These are phyloP conservation scores for Neoscytalidium dimidiatum DNA, from an alignment of 2,329 filamentous ascomycete species.

Conservation along the genomic window DNA sequence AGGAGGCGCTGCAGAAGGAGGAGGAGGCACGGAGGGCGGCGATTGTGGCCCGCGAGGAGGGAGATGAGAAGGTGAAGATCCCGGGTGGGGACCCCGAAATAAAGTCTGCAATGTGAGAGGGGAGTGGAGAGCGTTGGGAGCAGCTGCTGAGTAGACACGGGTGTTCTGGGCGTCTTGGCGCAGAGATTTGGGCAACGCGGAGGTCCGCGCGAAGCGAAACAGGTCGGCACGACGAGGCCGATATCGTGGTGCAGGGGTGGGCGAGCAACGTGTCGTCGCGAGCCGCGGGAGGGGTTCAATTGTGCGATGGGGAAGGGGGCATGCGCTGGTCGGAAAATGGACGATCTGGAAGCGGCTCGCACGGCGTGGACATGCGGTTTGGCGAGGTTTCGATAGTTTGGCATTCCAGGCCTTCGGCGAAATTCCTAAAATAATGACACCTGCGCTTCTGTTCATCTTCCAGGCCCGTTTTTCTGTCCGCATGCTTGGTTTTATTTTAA, in stretches of 20 bases:
- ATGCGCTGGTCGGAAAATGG: not conserved
- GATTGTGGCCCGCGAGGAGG: constrained; percentile 11
- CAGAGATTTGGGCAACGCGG: not conserved
- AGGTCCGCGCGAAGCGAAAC: not conserved
- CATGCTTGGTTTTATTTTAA: constrained; percentile 19
- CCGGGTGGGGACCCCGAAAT: constrained; percentile 13
- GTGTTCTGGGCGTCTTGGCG: constrained; percentile 13
- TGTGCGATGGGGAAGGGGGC: not conserved
- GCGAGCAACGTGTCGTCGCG: constrained; percentile 7
- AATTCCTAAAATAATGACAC: constrained; percentile 18
- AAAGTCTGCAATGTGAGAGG: not conserved
- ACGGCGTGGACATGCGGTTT: not conserved
- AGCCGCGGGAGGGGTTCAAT: not conserved
- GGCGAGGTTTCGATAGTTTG: constrained; percentile 13
- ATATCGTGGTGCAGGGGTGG: constrained; percentile 15
- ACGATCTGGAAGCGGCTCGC: constrained; percentile 11
- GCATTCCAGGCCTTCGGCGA: constrained; percentile 12
- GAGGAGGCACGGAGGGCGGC: constrained; percentile 27
- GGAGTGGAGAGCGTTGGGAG: not conserved
- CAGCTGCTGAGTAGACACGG: not conserved
- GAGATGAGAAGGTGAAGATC: not conserved
- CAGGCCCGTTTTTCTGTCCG: constrained; percentile 14
- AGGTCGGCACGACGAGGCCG: not conserved
- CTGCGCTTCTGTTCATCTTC: constrained; percentile 2
- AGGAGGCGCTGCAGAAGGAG: constrained; percentile 33